Evolutionary conservation across 2,329 filamentous ascomycete species (phyloP).

Genomic region (Cercospora sp.): DNA sequence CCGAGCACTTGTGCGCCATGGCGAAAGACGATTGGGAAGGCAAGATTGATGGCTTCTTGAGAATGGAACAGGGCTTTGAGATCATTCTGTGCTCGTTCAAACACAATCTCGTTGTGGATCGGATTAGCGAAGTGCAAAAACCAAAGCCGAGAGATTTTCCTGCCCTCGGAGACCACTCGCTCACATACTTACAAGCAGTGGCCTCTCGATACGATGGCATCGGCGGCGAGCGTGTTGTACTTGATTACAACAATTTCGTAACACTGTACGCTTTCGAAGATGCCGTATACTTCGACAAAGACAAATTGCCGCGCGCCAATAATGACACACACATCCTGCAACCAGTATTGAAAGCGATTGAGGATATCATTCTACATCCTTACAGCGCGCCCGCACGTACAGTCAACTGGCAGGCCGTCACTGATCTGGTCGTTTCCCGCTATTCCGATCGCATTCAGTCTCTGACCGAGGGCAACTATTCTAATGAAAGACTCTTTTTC

Average conservation of each 20-base stretch:
- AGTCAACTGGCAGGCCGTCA: constrained; percentile 66
- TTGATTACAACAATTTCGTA: constrained; percentile 54
- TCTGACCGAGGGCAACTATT: constrained; percentile 32
- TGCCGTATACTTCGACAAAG: constrained; percentile 37
- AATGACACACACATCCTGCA: constrained; percentile 41
- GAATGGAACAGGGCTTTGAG: constrained; percentile 71
- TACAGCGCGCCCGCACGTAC: constrained; percentile 21
- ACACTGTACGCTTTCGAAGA: constrained; percentile 47
- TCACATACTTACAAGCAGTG: constrained; percentile 45
- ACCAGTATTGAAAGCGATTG: constrained; percentile 48
- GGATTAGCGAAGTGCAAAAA: constrained; percentile 33
- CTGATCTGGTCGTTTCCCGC: constrained; percentile 64
- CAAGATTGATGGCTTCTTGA: constrained; percentile 62
- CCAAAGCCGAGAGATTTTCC: constrained; percentile 17
- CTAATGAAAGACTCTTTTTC: constrained; percentile 28
- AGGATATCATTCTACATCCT: constrained; percentile 42
- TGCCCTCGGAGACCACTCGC: constrained; percentile 15
- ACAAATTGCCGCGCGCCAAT: constrained; percentile 43
- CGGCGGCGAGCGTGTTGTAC: constrained; percentile 43
- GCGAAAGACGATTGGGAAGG: constrained; percentile 51
- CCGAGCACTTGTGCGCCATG: constrained; percentile 57
- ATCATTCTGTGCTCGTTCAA: constrained; percentile 67
- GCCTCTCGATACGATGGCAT: constrained; percentile 48
- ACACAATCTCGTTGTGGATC: constrained; percentile 41
- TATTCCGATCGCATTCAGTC: constrained; percentile 58